These are phyloP conservation scores for Trifolium pratense DNA, from an alignment of 306 rosid species.

Conservation along the genomic window DNA sequence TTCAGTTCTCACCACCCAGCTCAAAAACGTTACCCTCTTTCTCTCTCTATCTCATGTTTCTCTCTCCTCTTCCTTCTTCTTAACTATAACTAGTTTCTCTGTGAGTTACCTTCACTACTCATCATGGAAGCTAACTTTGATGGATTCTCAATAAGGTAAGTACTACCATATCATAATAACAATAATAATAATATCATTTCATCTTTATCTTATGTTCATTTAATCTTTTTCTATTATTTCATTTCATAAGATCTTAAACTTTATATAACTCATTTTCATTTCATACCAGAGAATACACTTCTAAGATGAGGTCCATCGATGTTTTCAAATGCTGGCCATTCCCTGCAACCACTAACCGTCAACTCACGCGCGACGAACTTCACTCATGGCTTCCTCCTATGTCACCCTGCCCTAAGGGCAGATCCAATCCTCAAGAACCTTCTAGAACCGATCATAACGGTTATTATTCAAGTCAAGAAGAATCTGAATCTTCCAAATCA, in stretches of 20 bases:
- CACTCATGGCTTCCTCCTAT: constrained; percentile 77
- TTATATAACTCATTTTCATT: background rate
- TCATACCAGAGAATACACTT: constrained; percentile 69
- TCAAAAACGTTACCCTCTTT: constrained; percentile 16
- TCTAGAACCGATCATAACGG: constrained; percentile 24
- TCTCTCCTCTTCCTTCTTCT: constrained; percentile 27
- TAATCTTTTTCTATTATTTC: no score
- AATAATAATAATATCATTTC: no score
- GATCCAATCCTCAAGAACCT: constrained; percentile 44
- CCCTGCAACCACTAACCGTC: constrained; percentile 29
- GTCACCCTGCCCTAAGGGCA: constrained; percentile 51
- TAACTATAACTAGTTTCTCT: background rate
- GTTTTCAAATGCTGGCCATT: constrained; percentile 84
- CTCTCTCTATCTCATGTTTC: constrained; percentile 26
- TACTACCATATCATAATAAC: background rate
- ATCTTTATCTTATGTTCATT: background rate
- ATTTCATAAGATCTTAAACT: background rate
- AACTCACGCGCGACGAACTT: constrained; percentile 38
- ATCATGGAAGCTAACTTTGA: constrained; percentile 67
- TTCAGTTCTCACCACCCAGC: constrained; percentile 1
- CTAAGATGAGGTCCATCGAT: constrained; percentile 73
- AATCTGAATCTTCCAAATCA: constrained; percentile 1
- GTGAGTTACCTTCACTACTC: background rate
- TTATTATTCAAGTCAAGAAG: background rate
- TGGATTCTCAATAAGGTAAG: constrained; percentile 88